Conservation (phyloP, 257 asterid species). For the Leptodermis oblonga region DNA sequence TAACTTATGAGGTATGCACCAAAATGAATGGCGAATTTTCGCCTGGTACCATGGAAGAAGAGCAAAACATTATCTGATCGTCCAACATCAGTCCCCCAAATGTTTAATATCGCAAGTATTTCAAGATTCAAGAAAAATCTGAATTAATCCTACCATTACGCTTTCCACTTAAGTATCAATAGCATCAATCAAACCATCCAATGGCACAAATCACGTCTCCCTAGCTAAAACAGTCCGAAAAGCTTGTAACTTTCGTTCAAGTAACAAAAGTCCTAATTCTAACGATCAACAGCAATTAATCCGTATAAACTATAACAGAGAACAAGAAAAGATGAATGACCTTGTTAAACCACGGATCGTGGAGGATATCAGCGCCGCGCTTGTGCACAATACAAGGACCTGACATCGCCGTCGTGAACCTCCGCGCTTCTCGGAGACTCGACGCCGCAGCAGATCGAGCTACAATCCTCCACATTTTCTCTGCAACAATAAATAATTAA, state of each 20-base stretch:
- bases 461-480: constrained; percentile 64
- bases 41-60: not conserved
- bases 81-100: not conserved
- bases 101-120: not conserved
- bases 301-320: not conserved
- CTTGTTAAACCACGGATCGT: constrained; percentile 99
- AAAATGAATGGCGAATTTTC: not conserved
- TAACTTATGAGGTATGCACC: not conserved
- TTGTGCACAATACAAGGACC: constrained; percentile 90
- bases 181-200: not conserved
- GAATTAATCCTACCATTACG: not conserved
- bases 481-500: not conserved
- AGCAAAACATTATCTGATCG: not conserved
- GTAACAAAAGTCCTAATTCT: not conserved
- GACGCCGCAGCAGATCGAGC: constrained; percentile 85
- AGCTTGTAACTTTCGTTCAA: not conserved
- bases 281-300: not conserved
- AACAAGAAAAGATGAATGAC: constrained; percentile 24
- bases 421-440: constrained; percentile 54
- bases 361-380: constrained; percentile 97
- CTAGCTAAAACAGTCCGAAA: not conserved
- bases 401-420: constrained; percentile 75
- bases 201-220: too few relatives aligned
- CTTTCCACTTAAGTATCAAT: not conserved
- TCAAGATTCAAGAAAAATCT: not conserved